Base-by-base conservation (phyloP, 805 yeast species). In the Isabelozyma rhagii region DNA sequence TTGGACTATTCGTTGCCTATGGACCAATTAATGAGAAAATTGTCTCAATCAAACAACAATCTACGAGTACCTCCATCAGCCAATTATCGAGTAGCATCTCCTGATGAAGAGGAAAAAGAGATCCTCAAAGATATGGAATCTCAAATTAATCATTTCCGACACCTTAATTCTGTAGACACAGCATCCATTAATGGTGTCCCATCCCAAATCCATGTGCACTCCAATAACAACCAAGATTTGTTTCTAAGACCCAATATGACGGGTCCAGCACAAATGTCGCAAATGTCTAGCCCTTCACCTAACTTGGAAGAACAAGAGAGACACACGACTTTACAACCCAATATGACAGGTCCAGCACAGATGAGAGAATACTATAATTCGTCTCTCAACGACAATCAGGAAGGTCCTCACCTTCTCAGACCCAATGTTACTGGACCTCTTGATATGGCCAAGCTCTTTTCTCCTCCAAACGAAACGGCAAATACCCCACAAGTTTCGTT, bases 121-220 rank as follows among this genome's bases (percentile, higher is more conserved):
- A 87, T 83, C 43, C 71, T 87, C 31, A 81, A 80, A 52, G 92
- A 85, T 55, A 85, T 87, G 84, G 87, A 83, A 56, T 85, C 87
- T 10, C 85, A 87, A 11, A 80, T 86, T 48, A 83, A 83, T 53
- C 85, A 84, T 61, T 90, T 90, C 67, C 85, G 82, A 46, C 84
- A 87, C 59, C 85, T 90, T 49, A 81, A 84, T 54, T 61, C 72
- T 28, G 89, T 88, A 39, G 97, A 90, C 62, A 83, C 89, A 48
- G 91, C 85, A 3, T 80, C 87, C 43, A 78, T 83, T 14, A 83
- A 79, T 56, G 92, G 93, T n/a, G 78, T 79, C 0, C 87, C 90
- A 0, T 69, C 85, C 1, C 79, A 74, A 50, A 70, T 80, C 41
- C 83, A 75, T 54, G 61, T 74, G 34, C 66, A 68, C 41, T 50